Percentiles rank a stretch among this genome's conserved stretches.
phyloP scores from a whole-genome alignment of 2,329 filamentous ascomycete species.

The Colletotrichum costaricense region DNA sequence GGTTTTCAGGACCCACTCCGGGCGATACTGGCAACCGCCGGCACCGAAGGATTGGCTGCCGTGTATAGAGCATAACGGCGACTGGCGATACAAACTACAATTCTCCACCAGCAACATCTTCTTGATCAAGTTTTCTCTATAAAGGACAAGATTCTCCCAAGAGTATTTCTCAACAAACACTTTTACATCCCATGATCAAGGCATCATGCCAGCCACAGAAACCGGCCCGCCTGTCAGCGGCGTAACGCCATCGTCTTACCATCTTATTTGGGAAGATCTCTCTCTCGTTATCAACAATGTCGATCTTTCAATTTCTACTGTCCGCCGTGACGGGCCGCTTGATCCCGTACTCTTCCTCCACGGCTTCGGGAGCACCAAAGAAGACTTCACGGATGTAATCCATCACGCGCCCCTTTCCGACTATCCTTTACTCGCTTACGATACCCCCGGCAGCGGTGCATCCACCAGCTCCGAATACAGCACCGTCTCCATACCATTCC shows the following conservation, averaged over 20 bases:
- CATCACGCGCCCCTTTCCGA: constrained; percentile 33
- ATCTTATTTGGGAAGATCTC: background rate
- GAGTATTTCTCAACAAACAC: background rate
- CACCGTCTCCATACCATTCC: constrained; percentile 36
- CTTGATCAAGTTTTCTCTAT: no score
- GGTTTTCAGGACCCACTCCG: background rate
- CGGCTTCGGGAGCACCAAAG: constrained; percentile 42
- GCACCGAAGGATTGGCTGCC: background rate
- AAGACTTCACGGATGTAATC: constrained; percentile 40
- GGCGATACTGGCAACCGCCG: background rate
- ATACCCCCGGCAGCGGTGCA: constrained; percentile 41
- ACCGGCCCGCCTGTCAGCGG: background rate
- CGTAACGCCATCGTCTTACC: background rate
- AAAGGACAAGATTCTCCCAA: no score
- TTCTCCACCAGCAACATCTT: background rate
- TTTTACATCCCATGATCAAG: background rate
- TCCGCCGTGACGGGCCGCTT: background rate
- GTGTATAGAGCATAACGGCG: background rate
- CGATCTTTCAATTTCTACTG: constrained; percentile 37
- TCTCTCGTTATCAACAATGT: constrained; percentile 18
- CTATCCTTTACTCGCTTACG: constrained; percentile 39
- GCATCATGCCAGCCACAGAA: background rate
- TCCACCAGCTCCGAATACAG: constrained; percentile 35
- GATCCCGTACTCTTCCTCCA: constrained; percentile 40
- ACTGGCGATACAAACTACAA: background rate